Evolutionary conservation across 306 rosid genomes (phyloP), one percentile per base, ranked within the genome.

Genomic region (Abrus pulchellus): DNA sequence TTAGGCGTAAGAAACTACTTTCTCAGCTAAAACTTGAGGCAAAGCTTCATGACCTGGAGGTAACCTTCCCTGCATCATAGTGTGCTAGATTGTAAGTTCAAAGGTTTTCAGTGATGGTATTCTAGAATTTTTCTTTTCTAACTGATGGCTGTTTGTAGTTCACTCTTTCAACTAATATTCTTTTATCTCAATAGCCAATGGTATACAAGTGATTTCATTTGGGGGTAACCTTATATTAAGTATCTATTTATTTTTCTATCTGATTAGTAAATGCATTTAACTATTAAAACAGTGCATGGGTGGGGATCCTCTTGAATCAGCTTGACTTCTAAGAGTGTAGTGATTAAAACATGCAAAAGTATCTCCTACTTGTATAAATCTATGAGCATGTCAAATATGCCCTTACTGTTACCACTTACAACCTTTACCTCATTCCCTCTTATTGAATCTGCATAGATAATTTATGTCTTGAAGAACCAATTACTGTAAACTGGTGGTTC

Each of bases 21-120:
- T 89, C 87, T 71, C 97, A 87, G 75, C 87, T 85, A 75, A 91
- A 93, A 76, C 97, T 91, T 12, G 97, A 89, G 89, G 88, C 93
- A 47, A 91, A 89, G 85, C 89, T 93, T 79, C 97, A 93, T 76
- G 92, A 74, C 56, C 55, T 91, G 57, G 96, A 89, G 96, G 97
- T 91, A 83, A 71, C 79, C 70, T 74, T 78, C 33, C 77, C 48
- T 75, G n/a, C 72, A 80, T 55, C 56, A 45, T 53, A 47, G 47
- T 71, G 34, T 63, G 28, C 47, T 55, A 45, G 66, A 64, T 65
- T 72, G 57, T 53, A 30, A 32, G 48, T 65, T 65, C 32, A 47
- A 33, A 67, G 14, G 27, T 54, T 44, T 68, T 50, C 41, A 41
- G 8, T 10, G 32, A 64, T 36, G 72, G 0, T 43, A 67, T 9